Conservation (phyloP, 768 basidiomycete genomes). For the Amanita pallidorosea region DNA sequence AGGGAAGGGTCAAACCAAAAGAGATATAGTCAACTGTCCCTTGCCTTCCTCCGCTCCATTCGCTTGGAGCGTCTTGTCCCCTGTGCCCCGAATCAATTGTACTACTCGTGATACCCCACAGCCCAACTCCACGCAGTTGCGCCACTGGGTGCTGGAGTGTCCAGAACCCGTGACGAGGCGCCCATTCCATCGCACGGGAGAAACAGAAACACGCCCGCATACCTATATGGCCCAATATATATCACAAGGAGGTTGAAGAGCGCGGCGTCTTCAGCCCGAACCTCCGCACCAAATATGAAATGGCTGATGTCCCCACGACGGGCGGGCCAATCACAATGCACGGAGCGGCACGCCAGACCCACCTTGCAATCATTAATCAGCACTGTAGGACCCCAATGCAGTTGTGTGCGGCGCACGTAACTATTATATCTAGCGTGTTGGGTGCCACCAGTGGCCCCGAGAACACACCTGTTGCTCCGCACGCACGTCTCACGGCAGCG, state of each 20-base stretch:
- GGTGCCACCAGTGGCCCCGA: not conserved
- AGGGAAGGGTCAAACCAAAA: too few species aligned
- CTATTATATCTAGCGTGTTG: not conserved
- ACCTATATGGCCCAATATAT: too few species aligned
- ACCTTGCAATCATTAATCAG: slow-evolving; percentile 1
- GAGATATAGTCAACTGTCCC: too few species aligned
- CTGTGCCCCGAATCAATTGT: too few species aligned
- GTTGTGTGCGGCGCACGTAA: slow-evolving; percentile 3
- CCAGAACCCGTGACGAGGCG: too few species aligned
- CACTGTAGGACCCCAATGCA: not conserved
- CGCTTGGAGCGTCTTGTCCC: too few species aligned
- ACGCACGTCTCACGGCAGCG: not conserved
- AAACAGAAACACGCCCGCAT: too few species aligned
- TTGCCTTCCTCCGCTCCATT: too few species aligned
- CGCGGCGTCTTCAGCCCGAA: not conserved
- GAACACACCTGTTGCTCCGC: not conserved
- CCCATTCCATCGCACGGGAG: too few species aligned
- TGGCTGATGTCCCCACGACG: not conserved
- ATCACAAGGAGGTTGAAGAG: not conserved
- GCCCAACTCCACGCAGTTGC: too few species aligned
- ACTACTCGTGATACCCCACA: too few species aligned
- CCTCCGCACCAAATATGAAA: not conserved
- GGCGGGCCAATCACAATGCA: not conserved
- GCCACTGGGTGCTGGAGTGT: too few species aligned
- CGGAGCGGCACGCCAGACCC: not conserved